Evolutionary conservation across 2,329 filamentous ascomycete species (phyloP).

Genomic region (Ophiognomonia clavigignenti-juglandacearum): DNA sequence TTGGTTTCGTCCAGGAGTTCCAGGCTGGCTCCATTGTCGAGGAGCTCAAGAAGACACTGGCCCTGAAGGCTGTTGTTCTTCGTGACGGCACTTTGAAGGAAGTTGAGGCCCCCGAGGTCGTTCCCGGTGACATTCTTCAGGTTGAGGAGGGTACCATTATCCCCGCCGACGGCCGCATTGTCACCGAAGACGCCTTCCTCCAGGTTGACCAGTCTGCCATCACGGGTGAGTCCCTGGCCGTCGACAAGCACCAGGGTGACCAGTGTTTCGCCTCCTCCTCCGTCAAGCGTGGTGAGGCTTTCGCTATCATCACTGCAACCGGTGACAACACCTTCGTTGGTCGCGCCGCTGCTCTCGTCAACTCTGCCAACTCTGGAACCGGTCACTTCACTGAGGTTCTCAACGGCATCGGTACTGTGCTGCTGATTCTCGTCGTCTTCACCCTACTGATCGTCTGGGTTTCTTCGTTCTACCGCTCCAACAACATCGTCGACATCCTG

Average conservation of each 20-base stretch:
- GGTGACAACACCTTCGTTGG: slow-evolving; percentile 90
- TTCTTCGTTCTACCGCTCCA: slow-evolving; percentile 82
- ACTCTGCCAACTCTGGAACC: slow-evolving; percentile 64
- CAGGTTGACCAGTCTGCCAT: slow-evolving; percentile 91
- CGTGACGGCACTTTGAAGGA: slow-evolving; percentile 75
- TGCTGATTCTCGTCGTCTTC: slow-evolving; percentile 74
- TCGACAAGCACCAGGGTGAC: slow-evolving; percentile 81
- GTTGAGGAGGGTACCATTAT: slow-evolving; percentile 91
- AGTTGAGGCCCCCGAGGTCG: slow-evolving; percentile 76
- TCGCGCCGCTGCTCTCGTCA: slow-evolving; percentile 81
- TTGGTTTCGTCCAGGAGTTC: slow-evolving; percentile 86
- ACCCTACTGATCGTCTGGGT: slow-evolving; percentile 83
- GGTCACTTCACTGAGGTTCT: slow-evolving; percentile 91
- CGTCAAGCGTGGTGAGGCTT: slow-evolving; percentile 86
- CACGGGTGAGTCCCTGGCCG: slow-evolving; percentile 86
- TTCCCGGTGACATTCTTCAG: slow-evolving; percentile 85
- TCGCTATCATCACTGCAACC: slow-evolving; percentile 75
- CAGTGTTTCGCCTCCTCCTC: slow-evolving; percentile 79
- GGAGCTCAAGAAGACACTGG: slow-evolving; percentile 84
- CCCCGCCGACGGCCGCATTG: slow-evolving; percentile 80
- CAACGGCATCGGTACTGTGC: slow-evolving; percentile 77
- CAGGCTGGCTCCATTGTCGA: slow-evolving; percentile 89
- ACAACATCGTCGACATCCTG: slow-evolving; percentile 72
- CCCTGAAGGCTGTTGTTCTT: slow-evolving; percentile 81
- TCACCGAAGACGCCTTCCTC: slow-evolving; percentile 77